phyloP scores from a whole-genome alignment of 2,329 filamentous ascomycete species.

The Nemania sp. region DNA sequence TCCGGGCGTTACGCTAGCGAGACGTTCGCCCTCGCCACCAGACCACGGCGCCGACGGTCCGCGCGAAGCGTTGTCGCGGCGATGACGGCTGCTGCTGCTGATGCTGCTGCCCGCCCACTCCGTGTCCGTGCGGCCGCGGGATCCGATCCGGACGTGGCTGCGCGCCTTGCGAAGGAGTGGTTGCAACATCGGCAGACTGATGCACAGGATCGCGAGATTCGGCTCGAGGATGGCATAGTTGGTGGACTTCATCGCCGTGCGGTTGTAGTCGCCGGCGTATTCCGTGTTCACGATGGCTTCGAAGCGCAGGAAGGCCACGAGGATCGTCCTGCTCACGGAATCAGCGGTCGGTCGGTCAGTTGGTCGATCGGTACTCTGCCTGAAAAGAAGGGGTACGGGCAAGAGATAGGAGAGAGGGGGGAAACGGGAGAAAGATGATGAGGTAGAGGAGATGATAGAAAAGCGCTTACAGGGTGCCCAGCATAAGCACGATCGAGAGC shows the following conservation, averaged over 20 bases:
- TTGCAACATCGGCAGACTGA: constrained; percentile 49
- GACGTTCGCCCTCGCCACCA: too few relatives aligned
- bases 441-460: not conserved
- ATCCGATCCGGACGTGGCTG: not conserved
- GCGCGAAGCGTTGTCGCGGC: not conserved
- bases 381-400: not conserved
- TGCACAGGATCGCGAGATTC: constrained; percentile 46
- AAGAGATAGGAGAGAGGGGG: not conserved
- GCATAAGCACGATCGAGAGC: constrained; percentile 48
- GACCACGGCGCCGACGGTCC: too few relatives aligned
- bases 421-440: not conserved
- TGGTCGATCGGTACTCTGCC: not conserved
- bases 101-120: not conserved
- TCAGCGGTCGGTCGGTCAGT: not conserved
- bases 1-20: too few relatives aligned
- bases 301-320: constrained; percentile 22
- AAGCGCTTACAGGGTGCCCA: constrained; percentile 48
- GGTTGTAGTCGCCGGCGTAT: constrained; percentile 17
- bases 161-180: constrained; percentile 22
- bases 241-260: constrained; percentile 7
- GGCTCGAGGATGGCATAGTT: constrained; percentile 42
- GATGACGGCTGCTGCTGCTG: too few relatives aligned
- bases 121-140: not conserved
- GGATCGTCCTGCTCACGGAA: constrained; percentile 1
- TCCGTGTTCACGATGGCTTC: constrained; percentile 16